A percentile compares a stretch with the other conserved stretches of the same genome.
Conservation (phyloP, 1,139 yeast genomes). For the Zygoascus sp. region DNA sequence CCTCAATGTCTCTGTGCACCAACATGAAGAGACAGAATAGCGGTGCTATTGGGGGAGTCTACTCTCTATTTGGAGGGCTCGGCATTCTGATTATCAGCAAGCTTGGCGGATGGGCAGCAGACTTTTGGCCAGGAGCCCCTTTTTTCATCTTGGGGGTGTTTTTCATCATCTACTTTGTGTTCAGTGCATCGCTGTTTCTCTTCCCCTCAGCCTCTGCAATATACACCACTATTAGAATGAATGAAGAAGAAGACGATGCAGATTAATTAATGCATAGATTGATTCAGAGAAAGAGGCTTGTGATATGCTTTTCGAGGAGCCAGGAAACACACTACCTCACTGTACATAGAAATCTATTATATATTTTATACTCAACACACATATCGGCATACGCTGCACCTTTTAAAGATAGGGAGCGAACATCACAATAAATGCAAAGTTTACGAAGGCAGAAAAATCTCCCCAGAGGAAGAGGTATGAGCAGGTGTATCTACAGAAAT, state of each 20-base stretch:
- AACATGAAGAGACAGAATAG: conserved; percentile 42
- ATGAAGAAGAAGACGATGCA: background rate
- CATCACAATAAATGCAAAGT: too few relatives aligned
- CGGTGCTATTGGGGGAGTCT: conserved; percentile 67
- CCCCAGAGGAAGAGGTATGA: too few relatives aligned
- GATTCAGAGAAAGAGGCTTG: too few relatives aligned
- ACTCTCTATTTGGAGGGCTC: conserved; percentile 62
- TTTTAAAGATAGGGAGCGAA: too few relatives aligned
- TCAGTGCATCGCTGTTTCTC: background rate
- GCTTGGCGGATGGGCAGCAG: conserved; percentile 60
- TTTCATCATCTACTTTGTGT: conserved; percentile 28
- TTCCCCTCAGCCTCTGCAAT: background rate
- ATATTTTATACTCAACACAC: too few relatives aligned
- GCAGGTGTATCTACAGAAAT: too few relatives aligned
- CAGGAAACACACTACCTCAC: too few relatives aligned
- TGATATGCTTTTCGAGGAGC: too few relatives aligned
- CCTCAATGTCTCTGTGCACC: conserved; percentile 46
- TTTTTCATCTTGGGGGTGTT: conserved; percentile 51
- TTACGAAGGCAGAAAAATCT: too few relatives aligned
- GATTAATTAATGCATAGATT: too few relatives aligned
- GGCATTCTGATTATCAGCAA: conserved; percentile 59
- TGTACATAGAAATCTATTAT: too few relatives aligned
- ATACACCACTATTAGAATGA: background rate
- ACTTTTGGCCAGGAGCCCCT: conserved; percentile 55
- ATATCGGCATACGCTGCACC: too few relatives aligned